Base-by-base conservation (phyloP, 1,284 basidiomycete genomes). In the Irpex rosettiformis region DNA sequence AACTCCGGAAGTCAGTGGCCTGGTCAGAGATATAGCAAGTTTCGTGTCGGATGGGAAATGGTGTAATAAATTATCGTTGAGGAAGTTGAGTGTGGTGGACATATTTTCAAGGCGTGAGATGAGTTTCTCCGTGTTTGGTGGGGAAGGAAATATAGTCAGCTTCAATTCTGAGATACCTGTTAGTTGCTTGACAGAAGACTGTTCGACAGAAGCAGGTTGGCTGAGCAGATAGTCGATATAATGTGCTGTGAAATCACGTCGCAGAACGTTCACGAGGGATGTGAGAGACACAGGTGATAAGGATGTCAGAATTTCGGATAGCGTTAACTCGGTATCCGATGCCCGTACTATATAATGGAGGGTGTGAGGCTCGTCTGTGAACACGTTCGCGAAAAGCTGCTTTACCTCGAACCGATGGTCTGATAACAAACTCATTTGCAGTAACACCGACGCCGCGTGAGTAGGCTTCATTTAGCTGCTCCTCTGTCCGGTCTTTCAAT, bases 401-500 rank as follows among this genome's bases (percentile, higher is more conserved):
- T 75, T 57, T 62, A 86, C 89, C 84, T 76, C 82, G 78, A 7
- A 88, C 77, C n/a, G 75, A 74, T 6, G 80, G 73, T 56, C 73
- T 74, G 56, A 90, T 75, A 18, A 72, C 67, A 22, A 89, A 64
- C 59, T 79, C 77, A 7, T 75, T 76, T 1, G 80, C 69, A 5
- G 80, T 77, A 27, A 88, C 66, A 1, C 76, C 66, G 22, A 93
- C 70, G 64, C 84, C 78, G 61, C 83, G 79, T 13, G 78, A 71
- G 65, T 83, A 91, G 1, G 86, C 87, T 55, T 89, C 84, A 61
- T 78, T 81, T 18, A 93, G 75, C 64, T 90, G 85, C 60, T 92
- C 90, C 65, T 89, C 85, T 3, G 82, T 72, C 29, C 81, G 79
- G 58, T 87, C 83, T 62, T 77, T 79, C 7, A 81, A 71, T 1